Percentiles rank a stretch among this genome's conserved stretches.
Conservation (phyloP, 495 filamentous ascomycete genomes). For the Bombardia bombarda region DNA sequence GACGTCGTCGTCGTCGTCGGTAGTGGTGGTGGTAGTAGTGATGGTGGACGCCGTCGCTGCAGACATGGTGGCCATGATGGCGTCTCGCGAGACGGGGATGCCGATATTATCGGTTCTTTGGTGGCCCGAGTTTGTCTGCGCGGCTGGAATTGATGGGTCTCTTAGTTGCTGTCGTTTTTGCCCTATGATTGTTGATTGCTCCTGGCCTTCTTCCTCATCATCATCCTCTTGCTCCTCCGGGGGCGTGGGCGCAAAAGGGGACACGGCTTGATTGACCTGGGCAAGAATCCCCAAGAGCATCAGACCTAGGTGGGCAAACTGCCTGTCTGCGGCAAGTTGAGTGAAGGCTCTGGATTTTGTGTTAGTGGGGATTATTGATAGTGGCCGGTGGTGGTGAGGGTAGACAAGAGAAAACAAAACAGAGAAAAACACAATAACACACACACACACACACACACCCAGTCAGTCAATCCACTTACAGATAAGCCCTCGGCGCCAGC, state of each 20-base stretch:
- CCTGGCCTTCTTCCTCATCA: background rate
- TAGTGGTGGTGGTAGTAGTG: too few relatives aligned
- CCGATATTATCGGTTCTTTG: too few relatives aligned
- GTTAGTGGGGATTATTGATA: background rate
- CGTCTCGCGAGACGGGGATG: too few relatives aligned
- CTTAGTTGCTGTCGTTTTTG: too few relatives aligned
- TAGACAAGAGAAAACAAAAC: background rate
- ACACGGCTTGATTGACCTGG: conserved; percentile 43
- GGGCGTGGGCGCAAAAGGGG: conserved; percentile 11
- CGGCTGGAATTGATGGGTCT: too few relatives aligned
- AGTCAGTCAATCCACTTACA: too few relatives aligned
- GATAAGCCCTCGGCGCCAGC: conserved; percentile 24
- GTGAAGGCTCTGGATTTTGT: conserved; percentile 47
- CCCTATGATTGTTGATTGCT: too few relatives aligned
- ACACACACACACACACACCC: background rate
- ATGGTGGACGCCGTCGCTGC: too few relatives aligned
- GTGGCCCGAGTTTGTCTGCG: too few relatives aligned
- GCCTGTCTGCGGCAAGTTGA: conserved; percentile 59
- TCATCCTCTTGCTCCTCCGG: conserved; percentile 7
- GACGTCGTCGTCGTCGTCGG: too few relatives aligned
- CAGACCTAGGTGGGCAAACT: conserved; percentile 73
- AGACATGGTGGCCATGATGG: too few relatives aligned
- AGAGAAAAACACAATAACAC: background rate
- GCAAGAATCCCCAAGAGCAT: conserved; percentile 61
- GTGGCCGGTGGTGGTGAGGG: too few relatives aligned